Evolutionary conservation across 441 rosid genomes (phyloP), one percentile per base, ranked within the genome.

Genomic region (Isatis lusitanica): DNA sequence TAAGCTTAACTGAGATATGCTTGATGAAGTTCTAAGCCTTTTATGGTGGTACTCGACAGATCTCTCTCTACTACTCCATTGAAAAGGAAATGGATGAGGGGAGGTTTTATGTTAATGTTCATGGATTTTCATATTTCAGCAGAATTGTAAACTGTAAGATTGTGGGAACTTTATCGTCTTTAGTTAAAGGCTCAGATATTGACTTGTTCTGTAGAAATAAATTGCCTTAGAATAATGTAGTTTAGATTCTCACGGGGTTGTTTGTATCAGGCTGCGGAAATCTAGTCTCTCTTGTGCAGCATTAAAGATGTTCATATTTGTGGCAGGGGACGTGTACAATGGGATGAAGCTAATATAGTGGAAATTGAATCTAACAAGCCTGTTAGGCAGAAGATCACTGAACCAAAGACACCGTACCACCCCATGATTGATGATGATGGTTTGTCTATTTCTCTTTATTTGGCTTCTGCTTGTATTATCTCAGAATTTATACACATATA

Each of bases 341-440:
- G 99, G 98, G 84, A 95, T 65, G 99, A 95, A 78, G 86, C 76
- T 38, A 95, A 88, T 79, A 76, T 95, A 47, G 93, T 77, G 66
- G 96, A 95, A 75, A 93, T 93, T 65, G 99, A 95, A 86, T 90
- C 97, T 42, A 91, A 87, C 84, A 95, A 95, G 79, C 99, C 98
- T 2, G 88, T 85, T n/a, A 86, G 99, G 83, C 97, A 91, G 89
- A 95, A 95, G 83, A 95, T 95, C 66, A 95, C 97, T 24, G 99
- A 96, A 81, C 99, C 98, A 40, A 96, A 96, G 88, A 96, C 98
- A 9, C 98, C 97, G 0, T 93, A 91, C 79, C 98, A 96, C 78
- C 96, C 89, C 16, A 91, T 90, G 96, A 78, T 96, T 58, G 96
- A 91, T 84, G 96, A 93, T 71, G 91, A 88, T 79, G 97, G 99